Evolutionary conservation across 2,329 filamentous ascomycete species (phyloP).

Genomic region (Clonostachys rosea): DNA sequence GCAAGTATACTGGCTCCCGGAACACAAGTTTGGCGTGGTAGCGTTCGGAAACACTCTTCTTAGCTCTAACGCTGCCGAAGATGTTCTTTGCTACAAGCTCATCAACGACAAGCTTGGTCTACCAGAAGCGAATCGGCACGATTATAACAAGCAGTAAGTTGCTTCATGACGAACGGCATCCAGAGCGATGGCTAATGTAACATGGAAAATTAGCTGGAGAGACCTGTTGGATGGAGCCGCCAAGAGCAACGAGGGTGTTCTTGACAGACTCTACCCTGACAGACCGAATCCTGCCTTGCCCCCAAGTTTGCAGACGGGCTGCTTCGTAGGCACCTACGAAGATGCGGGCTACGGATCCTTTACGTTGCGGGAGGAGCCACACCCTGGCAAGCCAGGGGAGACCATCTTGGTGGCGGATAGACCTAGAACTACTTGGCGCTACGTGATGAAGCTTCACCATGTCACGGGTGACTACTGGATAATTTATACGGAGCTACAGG

Average conservation of each 20-base stretch:
- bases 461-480: slow-evolving; percentile 19
- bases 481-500: slow-evolving; percentile 6
- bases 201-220: too few relatives aligned
- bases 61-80: slow-evolving; percentile 7
- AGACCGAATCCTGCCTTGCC: slow-evolving; percentile 25
- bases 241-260: slow-evolving; percentile 5
- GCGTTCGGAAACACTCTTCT: slow-evolving; percentile 35
- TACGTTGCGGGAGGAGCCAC: slow-evolving; percentile 7
- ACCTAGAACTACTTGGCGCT: slow-evolving; percentile 12
- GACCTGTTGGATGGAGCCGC: too few relatives aligned
- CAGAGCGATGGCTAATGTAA: too few relatives aligned
- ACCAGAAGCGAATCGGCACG: too few relatives aligned
- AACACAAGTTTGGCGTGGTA: slow-evolving; percentile 3
- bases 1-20: too few relatives aligned
- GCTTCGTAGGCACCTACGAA: slow-evolving; percentile 32
- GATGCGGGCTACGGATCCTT: slow-evolving; percentile 32
- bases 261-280: slow-evolving; percentile 28
- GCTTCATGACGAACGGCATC: too few relatives aligned
- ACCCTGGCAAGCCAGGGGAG: slow-evolving; percentile 5
- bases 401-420: slow-evolving; percentile 14
- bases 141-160: too few relatives aligned
- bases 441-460: slow-evolving; percentile 13
- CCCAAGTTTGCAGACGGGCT: slow-evolving; percentile 23
- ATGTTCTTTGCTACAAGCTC: too few relatives aligned
- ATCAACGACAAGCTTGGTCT: too few relatives aligned